A percentile compares a stretch with the other conserved stretches of the same genome.
Evolutionary conservation across 345 rosid species (phyloP).

Genomic region (Sisymbrium irio): DNA sequence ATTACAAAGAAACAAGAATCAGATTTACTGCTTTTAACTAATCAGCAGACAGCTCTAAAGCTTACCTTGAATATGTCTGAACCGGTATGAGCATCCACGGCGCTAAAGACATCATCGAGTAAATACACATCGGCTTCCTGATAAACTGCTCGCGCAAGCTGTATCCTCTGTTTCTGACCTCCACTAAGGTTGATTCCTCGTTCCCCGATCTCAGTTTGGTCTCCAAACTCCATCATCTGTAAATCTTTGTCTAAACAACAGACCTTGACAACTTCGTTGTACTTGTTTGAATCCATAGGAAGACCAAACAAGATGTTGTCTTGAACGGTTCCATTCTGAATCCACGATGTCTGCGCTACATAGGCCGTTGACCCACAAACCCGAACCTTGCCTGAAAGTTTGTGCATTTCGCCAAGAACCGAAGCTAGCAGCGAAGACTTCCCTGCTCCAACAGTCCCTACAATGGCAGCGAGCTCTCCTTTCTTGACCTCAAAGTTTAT

Average conservation of each 20-base stretch:
- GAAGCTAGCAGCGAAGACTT: constrained; percentile 86
- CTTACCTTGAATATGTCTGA: constrained; percentile 81
- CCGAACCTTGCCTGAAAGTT: constrained; percentile 72
- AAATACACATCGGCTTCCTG: constrained; percentile 83
- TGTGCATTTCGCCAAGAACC: constrained; percentile 96
- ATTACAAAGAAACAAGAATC: constrained; percentile 7
- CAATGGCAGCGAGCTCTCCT: constrained; percentile 85
- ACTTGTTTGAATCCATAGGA: constrained; percentile 64
- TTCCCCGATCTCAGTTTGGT: constrained; percentile 95
- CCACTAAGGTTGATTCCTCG: constrained; percentile 97
- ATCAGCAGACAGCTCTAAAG: neutral
- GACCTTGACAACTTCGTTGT: constrained; percentile 67
- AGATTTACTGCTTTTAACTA: neutral
- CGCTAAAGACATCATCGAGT: constrained; percentile 92
- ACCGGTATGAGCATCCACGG: constrained; percentile 98
- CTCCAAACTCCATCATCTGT: constrained; percentile 92
- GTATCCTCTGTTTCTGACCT: constrained; percentile 93
- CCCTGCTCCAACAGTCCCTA: constrained; percentile 92
- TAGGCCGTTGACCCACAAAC: constrained; percentile 83
- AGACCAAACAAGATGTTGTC: constrained; percentile 87
- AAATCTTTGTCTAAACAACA: constrained; percentile 87
- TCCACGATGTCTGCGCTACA: constrained; percentile 96
- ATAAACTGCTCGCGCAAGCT: constrained; percentile 92
- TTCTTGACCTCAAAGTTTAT: constrained; percentile 64
- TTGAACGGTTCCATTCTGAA: constrained; percentile 85